Base-by-base conservation (phyloP, 345 rosid species). In the Citrus hindsii region DNA sequence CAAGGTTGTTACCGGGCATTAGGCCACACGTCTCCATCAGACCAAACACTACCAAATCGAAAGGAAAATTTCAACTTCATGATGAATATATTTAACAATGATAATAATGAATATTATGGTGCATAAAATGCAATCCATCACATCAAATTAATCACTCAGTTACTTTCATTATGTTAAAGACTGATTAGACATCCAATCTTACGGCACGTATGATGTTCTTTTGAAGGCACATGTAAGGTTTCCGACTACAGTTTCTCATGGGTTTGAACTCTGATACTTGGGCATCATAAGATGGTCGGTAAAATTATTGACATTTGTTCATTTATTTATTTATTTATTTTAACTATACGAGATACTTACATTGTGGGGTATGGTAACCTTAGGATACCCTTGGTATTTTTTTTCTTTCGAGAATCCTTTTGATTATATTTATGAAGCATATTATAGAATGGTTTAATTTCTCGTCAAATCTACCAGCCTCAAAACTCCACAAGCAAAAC, bases 31-130 rank as follows among this genome's bases (percentile, higher is more conserved):
- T 85, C 89, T 2, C 53, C 10, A 53, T 86, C 88, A 37, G 74
- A 84, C 85, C 83, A 87, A 83, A 84, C 76, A 58, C 82, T 37
- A 77, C 88, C 86, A 81, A 81, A 80, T 82, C 18, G n/a, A 60
- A 64, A 79, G 75, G 64, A 30, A 62, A 51, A 9, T 77, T 53
- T 38, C 61, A 46, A 70, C 42, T 69, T 75, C 46, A 82, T 71
- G 35, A 75, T 72, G 30, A 35, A 27, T 48, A 32, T 19, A 13
- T 46, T 46, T 71, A 46, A 55, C 55, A 51, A 19, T 32, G 5
- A n/a, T 33, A 4, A 74, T 73, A n/a, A 74, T 82, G 67, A 42
- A 67, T 18, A 35, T 12, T 62, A 27, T 42, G 27, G 22, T n/a
- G 48, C 33, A 51, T 32, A 40, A n/a, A 81, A 32, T 40, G 56